Evolutionary conservation across 176 grass and related monocot species (phyloP), one percentile per base, ranked within the genome.

Genomic region (Aegilops umbellulata): DNA sequence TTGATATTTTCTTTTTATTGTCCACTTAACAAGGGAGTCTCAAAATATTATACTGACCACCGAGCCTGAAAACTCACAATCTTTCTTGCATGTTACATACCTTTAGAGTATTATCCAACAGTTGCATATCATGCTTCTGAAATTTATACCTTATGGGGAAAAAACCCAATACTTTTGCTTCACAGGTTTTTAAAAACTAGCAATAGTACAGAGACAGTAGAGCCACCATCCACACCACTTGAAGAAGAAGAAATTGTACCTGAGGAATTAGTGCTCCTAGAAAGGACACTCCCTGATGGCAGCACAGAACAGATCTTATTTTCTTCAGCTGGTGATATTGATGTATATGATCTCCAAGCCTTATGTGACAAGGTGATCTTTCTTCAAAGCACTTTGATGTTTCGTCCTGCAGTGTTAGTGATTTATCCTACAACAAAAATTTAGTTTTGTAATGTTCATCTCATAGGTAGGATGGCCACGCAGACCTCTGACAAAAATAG

Each of bases 381-480:
- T 86, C 26, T 78, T 36, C 77, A 58, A 82, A 31, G 10, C 36
- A 44, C 30, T 22, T 75, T 76, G 17, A 13, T 69, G 60, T 84
- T 86, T 92, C 14, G 14, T 47, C 5, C 27, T 68, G 32, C 65
- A 47, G 66, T 65, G 19, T 75, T 85, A 46, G 35, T 70, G 55
- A 7, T 77, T 77, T 69, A 10, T 42, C 65, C 32, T 2, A 5
- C 30, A 15, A 23, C 27, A 79, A 81, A 57, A 80, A 16, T 74
- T 46, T 77, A 78, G 69, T 36, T 78, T 76, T 76, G 60, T 86
- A 75, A 66, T 82, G 53, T 82, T 60, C 15, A 83, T 85, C 42
- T 83, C 41, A 67, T 82, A 98, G 96, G 96, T 95, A 82, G 96
- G 96, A 90, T 98, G 96, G 96, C 96, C 96, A 60, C 93, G 93